Conservation (phyloP, 805 yeast species). For the Myxozyma neotropica region DNA sequence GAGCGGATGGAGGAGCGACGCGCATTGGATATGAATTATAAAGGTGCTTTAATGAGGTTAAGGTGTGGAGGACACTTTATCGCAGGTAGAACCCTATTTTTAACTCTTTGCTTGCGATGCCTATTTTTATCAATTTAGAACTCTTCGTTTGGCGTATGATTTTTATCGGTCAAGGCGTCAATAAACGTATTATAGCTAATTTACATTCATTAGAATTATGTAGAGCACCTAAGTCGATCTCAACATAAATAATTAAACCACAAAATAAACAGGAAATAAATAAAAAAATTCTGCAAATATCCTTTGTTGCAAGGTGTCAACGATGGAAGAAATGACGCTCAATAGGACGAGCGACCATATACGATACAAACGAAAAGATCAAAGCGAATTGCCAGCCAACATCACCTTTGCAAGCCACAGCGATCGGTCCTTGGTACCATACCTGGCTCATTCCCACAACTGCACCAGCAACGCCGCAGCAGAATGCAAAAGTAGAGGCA, state of each 20-base stretch:
- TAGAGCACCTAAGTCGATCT: no score
- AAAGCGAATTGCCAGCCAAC: slow-evolving; percentile 81
- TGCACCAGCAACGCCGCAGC: slow-evolving; percentile 63
- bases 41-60: not conserved
- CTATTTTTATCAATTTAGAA: no score
- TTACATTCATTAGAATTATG: no score
- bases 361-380: slow-evolving; percentile 66
- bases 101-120: no score
- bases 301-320: not conserved
- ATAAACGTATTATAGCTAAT: no score
- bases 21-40: slow-evolving; percentile 28
- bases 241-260: no score
- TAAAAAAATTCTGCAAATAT: not conserved
- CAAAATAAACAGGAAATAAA: not conserved
- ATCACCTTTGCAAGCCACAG: slow-evolving; percentile 68
- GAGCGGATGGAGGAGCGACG: slow-evolving; percentile 17
- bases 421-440: slow-evolving; percentile 79
- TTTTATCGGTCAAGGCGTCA: no score
- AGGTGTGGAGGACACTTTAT: no score
- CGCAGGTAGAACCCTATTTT: no score
- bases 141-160: no score
- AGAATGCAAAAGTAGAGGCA: slow-evolving; percentile 71
- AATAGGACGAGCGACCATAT: slow-evolving; percentile 58
- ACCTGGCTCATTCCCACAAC: slow-evolving; percentile 85
- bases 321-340: slow-evolving; percentile 47